These are phyloP conservation scores for Collybia nuda DNA, from an alignment of 768 basidiomycete species.

Conservation along the genomic window DNA sequence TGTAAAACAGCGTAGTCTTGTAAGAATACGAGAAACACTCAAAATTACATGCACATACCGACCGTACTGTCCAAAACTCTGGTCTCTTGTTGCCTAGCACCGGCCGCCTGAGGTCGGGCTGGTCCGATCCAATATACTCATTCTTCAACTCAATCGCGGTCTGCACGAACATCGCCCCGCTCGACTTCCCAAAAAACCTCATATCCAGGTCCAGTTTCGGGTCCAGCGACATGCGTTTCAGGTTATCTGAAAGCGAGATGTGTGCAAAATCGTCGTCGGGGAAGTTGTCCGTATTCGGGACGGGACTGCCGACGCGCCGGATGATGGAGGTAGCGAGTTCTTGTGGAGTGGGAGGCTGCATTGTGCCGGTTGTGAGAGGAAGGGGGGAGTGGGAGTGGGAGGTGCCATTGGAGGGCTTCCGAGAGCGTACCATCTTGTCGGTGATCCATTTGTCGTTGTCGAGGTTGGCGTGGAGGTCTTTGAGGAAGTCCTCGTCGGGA, in stretches of 20 bases:
- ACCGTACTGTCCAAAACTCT: slow-evolving; percentile 36
- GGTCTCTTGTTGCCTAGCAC: slow-evolving; percentile 22
- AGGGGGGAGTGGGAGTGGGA: too few species aligned
- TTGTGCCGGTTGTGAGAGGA: background rate
- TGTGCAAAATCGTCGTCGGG: slow-evolving; percentile 35
- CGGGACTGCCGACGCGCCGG: slow-evolving; percentile 21
- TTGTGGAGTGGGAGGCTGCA: slow-evolving; percentile 6
- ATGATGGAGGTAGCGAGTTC: slow-evolving; percentile 34
- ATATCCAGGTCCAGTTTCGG: slow-evolving; percentile 32
- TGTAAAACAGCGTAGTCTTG: slow-evolving; percentile 3
- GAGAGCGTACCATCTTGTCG: background rate
- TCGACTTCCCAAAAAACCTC: slow-evolving; percentile 57
- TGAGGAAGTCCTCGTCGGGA: slow-evolving; percentile 61
- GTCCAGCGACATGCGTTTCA: slow-evolving; percentile 32
- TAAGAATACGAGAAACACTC: background rate
- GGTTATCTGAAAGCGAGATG: slow-evolving; percentile 32
- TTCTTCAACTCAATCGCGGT: slow-evolving; percentile 60
- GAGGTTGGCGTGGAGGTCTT: slow-evolving; percentile 44
- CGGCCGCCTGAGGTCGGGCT: slow-evolving; percentile 14
- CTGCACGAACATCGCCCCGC: slow-evolving; percentile 52
- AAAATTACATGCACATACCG: slow-evolving; percentile 23
- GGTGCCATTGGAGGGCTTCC: background rate
- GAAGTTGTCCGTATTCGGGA: slow-evolving; percentile 14
- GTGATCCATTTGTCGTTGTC: slow-evolving; percentile 14
- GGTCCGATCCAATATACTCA: slow-evolving; percentile 43